phyloP scores from a whole-genome alignment of 768 basidiomycete species.

The Infundibulicybe gibba region DNA sequence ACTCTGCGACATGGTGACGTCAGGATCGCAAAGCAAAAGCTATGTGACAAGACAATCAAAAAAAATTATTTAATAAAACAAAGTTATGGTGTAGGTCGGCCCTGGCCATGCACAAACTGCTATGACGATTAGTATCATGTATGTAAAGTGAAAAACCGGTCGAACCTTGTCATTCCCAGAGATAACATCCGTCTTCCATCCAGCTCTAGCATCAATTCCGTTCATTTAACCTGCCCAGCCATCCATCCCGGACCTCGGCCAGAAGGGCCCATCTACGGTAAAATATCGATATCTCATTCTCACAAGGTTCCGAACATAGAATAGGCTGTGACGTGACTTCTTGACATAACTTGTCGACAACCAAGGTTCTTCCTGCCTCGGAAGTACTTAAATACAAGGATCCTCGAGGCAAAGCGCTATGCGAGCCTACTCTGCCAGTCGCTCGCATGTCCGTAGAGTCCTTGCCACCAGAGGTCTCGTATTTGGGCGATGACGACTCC shows the following conservation, averaged over 20 bases:
- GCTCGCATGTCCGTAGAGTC: slow-evolving; percentile 17
- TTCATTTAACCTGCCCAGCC: too few relatives aligned
- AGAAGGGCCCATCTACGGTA: too few relatives aligned
- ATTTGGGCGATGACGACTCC: slow-evolving; percentile 38
- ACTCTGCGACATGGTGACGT: not conserved
- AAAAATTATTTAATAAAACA: too few relatives aligned
- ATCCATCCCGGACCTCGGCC: too few relatives aligned
- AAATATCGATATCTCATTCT: too few relatives aligned
- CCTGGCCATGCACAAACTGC: not conserved
- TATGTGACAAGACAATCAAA: too few relatives aligned
- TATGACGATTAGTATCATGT: not conserved
- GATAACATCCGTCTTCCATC: too few relatives aligned
- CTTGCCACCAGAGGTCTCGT: slow-evolving; percentile 11
- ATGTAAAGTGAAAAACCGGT: not conserved
- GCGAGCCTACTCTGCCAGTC: slow-evolving; percentile 10
- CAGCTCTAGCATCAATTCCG: too few relatives aligned
- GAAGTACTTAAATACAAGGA: slow-evolving; percentile 2
- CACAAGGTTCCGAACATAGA: too few relatives aligned
- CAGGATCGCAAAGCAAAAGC: not conserved
- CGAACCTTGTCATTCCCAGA: too few relatives aligned
- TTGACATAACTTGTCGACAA: slow-evolving; percentile 2
- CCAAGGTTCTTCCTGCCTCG: slow-evolving; percentile 2
- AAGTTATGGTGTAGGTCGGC: not conserved
- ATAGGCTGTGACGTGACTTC: too few relatives aligned
- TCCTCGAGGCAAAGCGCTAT: slow-evolving; percentile 9